Percentiles rank a stretch among this genome's conserved stretches.
Conservation (phyloP, 192 early-diverging fungal genomes). For the Thoreauomyces humboldtii region DNA sequence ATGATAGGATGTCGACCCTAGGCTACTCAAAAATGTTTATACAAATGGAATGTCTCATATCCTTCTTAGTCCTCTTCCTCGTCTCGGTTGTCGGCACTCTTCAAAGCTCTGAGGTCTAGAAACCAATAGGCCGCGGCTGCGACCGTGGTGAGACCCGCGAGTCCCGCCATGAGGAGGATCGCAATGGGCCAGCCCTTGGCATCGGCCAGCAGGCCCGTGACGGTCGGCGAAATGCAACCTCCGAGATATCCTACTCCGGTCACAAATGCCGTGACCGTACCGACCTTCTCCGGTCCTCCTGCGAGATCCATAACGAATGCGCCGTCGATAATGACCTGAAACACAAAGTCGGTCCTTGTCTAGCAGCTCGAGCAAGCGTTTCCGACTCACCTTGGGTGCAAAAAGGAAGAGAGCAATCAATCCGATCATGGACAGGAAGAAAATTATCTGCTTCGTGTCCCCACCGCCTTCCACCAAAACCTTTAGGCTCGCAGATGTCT, state of each 20-base stretch:
- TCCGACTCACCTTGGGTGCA: constrained; percentile 30
- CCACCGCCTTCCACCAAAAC: not conserved
- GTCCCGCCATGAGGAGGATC: constrained; percentile 15
- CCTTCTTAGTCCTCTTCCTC: not conserved
- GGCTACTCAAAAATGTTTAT: no score
- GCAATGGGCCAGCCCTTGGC: constrained; percentile 9
- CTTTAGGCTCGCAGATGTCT: not conserved
- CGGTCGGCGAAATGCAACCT: constrained; percentile 13
- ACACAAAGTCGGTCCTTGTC: no score
- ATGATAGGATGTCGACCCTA: no score
- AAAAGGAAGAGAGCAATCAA: constrained; percentile 22
- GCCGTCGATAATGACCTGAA: constrained; percentile 28
- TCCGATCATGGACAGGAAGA: constrained; percentile 20
- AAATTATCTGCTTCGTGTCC: constrained; percentile 4
- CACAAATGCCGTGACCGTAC: constrained; percentile 24
- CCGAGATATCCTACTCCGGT: constrained; percentile 31
- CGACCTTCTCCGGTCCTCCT: constrained; percentile 11
- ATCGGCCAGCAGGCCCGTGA: constrained; percentile 19
- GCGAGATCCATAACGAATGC: constrained; percentile 30
- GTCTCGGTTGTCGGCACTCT: not conserved
- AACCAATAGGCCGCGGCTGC: constrained; percentile 21
- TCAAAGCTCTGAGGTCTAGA: constrained; percentile 9
- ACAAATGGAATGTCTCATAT: no score
- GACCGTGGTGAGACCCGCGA: not conserved
- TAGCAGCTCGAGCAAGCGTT: no score